These are phyloP conservation scores for Kodamaea hsintzibuensis DNA, from an alignment of 805 yeast genomes.

Conservation along the genomic window DNA sequence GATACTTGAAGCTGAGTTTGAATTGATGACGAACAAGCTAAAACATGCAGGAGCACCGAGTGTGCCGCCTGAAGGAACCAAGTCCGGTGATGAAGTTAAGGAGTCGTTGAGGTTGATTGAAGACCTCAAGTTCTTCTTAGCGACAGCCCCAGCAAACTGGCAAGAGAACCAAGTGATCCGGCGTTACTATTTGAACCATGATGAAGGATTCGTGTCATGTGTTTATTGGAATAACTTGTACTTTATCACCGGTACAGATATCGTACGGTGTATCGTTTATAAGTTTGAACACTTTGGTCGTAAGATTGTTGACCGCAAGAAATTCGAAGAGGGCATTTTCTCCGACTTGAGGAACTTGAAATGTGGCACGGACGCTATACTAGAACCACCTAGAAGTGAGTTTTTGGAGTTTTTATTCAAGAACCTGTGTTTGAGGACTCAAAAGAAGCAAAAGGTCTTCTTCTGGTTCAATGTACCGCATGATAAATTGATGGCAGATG, in stretches of 20 bases:
- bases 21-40: background rate
- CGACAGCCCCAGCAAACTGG: conserved; percentile 96
- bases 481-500: conserved; percentile 88
- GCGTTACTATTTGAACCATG: conserved; percentile 80
- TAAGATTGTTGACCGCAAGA: conserved; percentile 78
- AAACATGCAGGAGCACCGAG: background rate
- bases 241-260: conserved; percentile 94
- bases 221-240: conserved; percentile 89
- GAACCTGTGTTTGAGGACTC: conserved; percentile 87
- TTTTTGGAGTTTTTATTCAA: conserved; percentile 82
- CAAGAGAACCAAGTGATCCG: conserved; percentile 83
- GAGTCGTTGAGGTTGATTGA: conserved; percentile 66
- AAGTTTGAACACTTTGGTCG: conserved; percentile 90
- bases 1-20: background rate
- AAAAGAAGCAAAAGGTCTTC: conserved; percentile 94
- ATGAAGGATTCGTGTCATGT: conserved; percentile 91
- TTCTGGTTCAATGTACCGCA: conserved; percentile 97
- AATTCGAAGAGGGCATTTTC: conserved; percentile 95
- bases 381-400: conserved; percentile 84
- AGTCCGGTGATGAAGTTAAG: conserved; percentile 18
- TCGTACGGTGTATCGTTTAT: conserved; percentile 86
- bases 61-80: background rate
- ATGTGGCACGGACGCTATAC: conserved; percentile 81
- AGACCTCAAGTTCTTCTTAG: conserved; percentile 80
- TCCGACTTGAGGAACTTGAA: conserved; percentile 86